A percentile compares a stretch with the other conserved stretches of the same genome.
Evolutionary conservation across 768 basidiomycete genomes (phyloP).

Genomic region (Collybia mongolica): DNA sequence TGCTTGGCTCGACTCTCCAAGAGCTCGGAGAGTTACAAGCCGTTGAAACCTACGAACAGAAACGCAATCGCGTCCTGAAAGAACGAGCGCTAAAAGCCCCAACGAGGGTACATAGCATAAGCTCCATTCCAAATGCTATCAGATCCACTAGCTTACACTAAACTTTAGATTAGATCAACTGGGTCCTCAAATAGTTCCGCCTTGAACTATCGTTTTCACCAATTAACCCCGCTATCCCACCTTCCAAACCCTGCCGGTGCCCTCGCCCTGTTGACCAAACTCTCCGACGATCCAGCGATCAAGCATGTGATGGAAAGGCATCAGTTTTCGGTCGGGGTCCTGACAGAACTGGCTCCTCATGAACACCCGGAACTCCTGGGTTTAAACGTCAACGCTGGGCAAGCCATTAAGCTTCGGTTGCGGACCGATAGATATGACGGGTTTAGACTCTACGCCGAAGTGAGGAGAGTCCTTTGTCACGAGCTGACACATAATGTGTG

Average conservation of each 20-base stretch:
- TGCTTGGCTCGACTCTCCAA: slow-evolving; percentile 63
- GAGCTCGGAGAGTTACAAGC: slow-evolving; percentile 56
- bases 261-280: slow-evolving; percentile 47
- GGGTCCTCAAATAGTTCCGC: slow-evolving; percentile 35
- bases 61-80: slow-evolving; percentile 54
- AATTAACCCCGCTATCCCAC: slow-evolving; percentile 57
- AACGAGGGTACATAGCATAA: slow-evolving; percentile 44
- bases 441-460: slow-evolving; percentile 62
- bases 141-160: not conserved
- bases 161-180: slow-evolving; percentile 55
- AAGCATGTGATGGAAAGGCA: slow-evolving; percentile 70
- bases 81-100: slow-evolving; percentile 58
- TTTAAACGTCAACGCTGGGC: slow-evolving; percentile 61
- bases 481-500: slow-evolving; percentile 77
- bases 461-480: slow-evolving; percentile 71
- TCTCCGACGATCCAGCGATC: slow-evolving; percentile 73
- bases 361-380: slow-evolving; percentile 72
- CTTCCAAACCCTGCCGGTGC: slow-evolving; percentile 65
- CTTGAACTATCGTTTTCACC: slow-evolving; percentile 60
- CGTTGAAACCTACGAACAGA: slow-evolving; percentile 57
- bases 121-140: not conserved
- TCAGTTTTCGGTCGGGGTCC: slow-evolving; percentile 61
- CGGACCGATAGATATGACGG: slow-evolving; percentile 74
- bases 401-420: slow-evolving; percentile 65
- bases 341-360: slow-evolving; percentile 79